These are phyloP conservation scores for Fusarium nurragi DNA, from an alignment of 2,329 filamentous ascomycete genomes.

Conservation along the genomic window DNA sequence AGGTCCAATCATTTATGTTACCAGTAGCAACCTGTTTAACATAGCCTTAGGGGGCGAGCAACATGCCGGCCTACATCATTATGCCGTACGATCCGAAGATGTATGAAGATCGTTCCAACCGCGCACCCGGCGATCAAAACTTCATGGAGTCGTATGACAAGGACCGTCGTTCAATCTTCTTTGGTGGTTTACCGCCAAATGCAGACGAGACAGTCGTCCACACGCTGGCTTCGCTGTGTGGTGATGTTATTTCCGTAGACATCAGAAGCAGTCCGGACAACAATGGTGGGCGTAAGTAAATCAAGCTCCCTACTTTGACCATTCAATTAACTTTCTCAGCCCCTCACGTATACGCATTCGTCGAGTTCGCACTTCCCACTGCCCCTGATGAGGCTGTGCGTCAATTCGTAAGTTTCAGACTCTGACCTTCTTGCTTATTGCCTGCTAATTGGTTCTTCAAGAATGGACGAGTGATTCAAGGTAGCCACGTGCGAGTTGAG, in stretches of 20 bases:
- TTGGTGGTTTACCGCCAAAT: slow-evolving; percentile 56
- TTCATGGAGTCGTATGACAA: slow-evolving; percentile 51
- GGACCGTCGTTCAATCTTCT: slow-evolving; percentile 59
- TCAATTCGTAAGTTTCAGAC: slow-evolving; percentile 48
- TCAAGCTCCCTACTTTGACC: neutral
- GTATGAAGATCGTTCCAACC: slow-evolving; percentile 10
- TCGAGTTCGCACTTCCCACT: slow-evolving; percentile 53
- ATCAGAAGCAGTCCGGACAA: slow-evolving; percentile 10
- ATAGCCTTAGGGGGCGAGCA: neutral
- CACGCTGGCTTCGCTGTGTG: slow-evolving; percentile 51
- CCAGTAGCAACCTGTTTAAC: neutral
- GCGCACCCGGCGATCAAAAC: slow-evolving; percentile 2
- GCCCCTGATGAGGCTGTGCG: slow-evolving; percentile 51
- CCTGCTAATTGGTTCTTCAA: slow-evolving; percentile 29
- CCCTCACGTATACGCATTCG: slow-evolving; percentile 48
- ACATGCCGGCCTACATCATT: slow-evolving; percentile 6
- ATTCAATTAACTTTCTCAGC: slow-evolving; percentile 28
- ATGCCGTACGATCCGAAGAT: slow-evolving; percentile 22
- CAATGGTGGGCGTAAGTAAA: slow-evolving; percentile 22
- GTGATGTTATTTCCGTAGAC: slow-evolving; percentile 46
- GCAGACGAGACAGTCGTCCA: slow-evolving; percentile 51
- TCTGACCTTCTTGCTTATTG: neutral
- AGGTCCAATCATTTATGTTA: slow-evolving; percentile 38
- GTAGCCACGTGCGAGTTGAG: slow-evolving; percentile 50
- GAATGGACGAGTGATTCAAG: slow-evolving; percentile 48